Percentiles rank a stretch among this genome's conserved stretches.
These are phyloP conservation scores for Leccinum variabile DNA, from an alignment of 1,284 basidiomycete species.

Conservation along the genomic window DNA sequence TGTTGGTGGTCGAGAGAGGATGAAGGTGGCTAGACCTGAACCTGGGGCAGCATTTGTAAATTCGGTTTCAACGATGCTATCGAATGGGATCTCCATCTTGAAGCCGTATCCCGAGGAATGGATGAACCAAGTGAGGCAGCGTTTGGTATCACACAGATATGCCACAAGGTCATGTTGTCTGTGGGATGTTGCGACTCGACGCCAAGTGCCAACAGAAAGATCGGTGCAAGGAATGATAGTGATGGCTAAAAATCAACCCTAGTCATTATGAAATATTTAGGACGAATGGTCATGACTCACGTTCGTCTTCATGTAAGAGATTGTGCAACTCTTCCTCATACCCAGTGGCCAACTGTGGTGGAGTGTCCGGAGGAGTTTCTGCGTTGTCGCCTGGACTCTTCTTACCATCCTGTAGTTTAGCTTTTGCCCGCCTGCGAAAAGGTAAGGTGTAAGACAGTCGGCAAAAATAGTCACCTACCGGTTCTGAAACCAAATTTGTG, in stretches of 20 bases:
- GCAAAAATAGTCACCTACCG: slow-evolving; percentile 45
- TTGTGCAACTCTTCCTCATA: slow-evolving; percentile 60
- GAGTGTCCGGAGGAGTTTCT: slow-evolving; percentile 48
- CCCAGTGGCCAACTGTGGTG: slow-evolving; percentile 52
- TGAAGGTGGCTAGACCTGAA: slow-evolving; percentile 58
- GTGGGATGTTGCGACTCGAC: slow-evolving; percentile 58
- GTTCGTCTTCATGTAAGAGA: slow-evolving; percentile 71
- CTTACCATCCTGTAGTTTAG: slow-evolving; percentile 66
- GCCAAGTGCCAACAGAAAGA: slow-evolving; percentile 74
- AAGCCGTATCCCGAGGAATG: slow-evolving; percentile 68
- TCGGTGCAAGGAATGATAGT: slow-evolving; percentile 74
- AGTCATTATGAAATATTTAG: slow-evolving; percentile 10
- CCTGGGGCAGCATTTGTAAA: slow-evolving; percentile 58
- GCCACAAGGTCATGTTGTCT: slow-evolving; percentile 67
- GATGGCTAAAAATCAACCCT: slow-evolving; percentile 49
- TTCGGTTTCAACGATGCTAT: slow-evolving; percentile 55
- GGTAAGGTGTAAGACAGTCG: background rate
- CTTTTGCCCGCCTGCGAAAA: slow-evolving; percentile 67
- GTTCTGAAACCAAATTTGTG: slow-evolving; percentile 87
- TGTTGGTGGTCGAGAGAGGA: slow-evolving; percentile 60
- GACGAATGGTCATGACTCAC: slow-evolving; percentile 41
- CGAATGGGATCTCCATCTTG: slow-evolving; percentile 81
- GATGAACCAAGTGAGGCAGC: slow-evolving; percentile 75
- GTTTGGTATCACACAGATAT: slow-evolving; percentile 65
- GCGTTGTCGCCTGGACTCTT: slow-evolving; percentile 40